These are phyloP conservation scores for Cephalotrichum gorgonifer DNA, from an alignment of 2,329 filamentous ascomycete species.

Conservation along the genomic window DNA sequence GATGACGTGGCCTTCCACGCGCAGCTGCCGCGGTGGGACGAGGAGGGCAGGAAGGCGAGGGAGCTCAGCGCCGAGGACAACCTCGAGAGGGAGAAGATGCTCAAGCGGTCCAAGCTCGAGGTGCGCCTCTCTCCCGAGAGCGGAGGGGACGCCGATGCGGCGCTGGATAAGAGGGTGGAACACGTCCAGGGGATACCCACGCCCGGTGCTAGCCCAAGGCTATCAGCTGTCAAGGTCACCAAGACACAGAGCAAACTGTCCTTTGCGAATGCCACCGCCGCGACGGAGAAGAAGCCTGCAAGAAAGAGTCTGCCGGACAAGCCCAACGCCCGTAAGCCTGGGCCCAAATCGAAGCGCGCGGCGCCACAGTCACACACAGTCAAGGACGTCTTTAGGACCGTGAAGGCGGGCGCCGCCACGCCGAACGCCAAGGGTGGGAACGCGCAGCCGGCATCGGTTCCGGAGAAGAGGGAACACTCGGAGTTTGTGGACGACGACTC, in stretches of 20 bases:
- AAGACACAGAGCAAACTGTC: slow-evolving; percentile 40
- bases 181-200: slow-evolving; percentile 41
- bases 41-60: slow-evolving; percentile 37
- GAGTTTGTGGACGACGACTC: slow-evolving; percentile 17
- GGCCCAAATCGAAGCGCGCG: slow-evolving; percentile 17
- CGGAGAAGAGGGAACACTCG: slow-evolving; percentile 19
- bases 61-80: slow-evolving; percentile 30
- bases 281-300: not conserved
- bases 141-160: not conserved
- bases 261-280: slow-evolving; percentile 20
- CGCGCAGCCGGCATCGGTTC: slow-evolving; percentile 16
- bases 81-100: slow-evolving; percentile 22
- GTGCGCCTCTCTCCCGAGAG: slow-evolving; percentile 10
- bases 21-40: slow-evolving; percentile 50
- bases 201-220: slow-evolving; percentile 44
- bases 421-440: slow-evolving; percentile 11
- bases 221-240: slow-evolving; percentile 24
- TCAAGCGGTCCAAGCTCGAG: slow-evolving; percentile 24
- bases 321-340: not conserved
- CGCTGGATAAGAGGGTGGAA: slow-evolving; percentile 21
- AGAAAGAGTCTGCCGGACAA: not conserved
- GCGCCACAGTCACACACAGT: slow-evolving; percentile 21
- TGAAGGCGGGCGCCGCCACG: slow-evolving; percentile 20
- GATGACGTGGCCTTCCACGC: slow-evolving; percentile 76
- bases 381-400: slow-evolving; percentile 32